Evolutionary conservation across 768 basidiomycete species (phyloP).

Genomic region (Pleurotus eryngii): DNA sequence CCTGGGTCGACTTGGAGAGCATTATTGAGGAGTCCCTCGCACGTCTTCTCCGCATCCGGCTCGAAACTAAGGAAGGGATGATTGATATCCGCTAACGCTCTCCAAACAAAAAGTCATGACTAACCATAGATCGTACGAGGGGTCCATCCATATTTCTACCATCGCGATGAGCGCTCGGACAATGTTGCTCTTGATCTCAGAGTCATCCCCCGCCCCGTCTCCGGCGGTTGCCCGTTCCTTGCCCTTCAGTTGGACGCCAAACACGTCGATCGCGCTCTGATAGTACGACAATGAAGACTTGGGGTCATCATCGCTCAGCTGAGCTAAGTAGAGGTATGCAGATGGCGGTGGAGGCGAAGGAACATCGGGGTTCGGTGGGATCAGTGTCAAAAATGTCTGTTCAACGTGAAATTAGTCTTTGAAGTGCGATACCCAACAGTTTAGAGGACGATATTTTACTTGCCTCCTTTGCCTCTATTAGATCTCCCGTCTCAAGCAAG

Average conservation of each 20-base stretch:
- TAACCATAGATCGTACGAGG: constrained; percentile 81
- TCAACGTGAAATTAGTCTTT: constrained; percentile 1
- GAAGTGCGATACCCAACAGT: background rate
- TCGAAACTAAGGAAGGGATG: constrained; percentile 54
- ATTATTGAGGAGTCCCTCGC: constrained; percentile 70
- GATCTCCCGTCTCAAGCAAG: constrained; percentile 75
- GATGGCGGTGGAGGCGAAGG: constrained; percentile 67
- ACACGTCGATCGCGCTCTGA: constrained; percentile 72
- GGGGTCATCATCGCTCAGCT: constrained; percentile 77
- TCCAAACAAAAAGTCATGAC: constrained; percentile 16
- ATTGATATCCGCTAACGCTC: no score
- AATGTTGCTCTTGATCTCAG: constrained; percentile 62
- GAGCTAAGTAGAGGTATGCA: constrained; percentile 87
- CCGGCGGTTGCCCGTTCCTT: constrained; percentile 54
- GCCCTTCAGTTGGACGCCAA: constrained; percentile 68
- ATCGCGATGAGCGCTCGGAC: constrained; percentile 82
- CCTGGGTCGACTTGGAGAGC: constrained; percentile 73
- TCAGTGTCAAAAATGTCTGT: constrained; percentile 59
- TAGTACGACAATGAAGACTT: constrained; percentile 71
- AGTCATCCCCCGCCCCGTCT: constrained; percentile 42
- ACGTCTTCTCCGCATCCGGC: constrained; percentile 75
- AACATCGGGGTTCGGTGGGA: constrained; percentile 61
- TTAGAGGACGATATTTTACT: constrained; percentile 14
- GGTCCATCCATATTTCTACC: constrained; percentile 97
- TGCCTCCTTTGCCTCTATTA: constrained; percentile 69